Conservation (phyloP, 257 asterid genomes). For the Verbascum thapsus region DNA sequence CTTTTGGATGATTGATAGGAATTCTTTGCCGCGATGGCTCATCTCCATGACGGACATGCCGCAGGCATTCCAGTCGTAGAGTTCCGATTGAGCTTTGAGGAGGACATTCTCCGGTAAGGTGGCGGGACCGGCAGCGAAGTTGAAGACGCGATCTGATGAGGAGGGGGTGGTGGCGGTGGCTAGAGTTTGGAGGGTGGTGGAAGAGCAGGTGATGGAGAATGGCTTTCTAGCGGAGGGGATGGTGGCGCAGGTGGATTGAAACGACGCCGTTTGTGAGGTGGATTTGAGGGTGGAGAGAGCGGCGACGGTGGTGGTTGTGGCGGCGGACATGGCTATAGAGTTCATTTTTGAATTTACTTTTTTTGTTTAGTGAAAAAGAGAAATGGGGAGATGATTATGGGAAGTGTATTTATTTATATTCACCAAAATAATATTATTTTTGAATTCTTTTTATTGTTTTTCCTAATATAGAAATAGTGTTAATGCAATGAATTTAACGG, state of each 20-base stretch:
- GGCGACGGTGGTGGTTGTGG: slow-evolving; percentile 44
- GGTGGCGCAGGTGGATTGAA: slow-evolving; percentile 28
- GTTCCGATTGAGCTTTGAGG: slow-evolving; percentile 81
- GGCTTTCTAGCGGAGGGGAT: no score
- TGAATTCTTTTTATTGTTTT: no score
- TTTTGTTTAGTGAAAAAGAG: no score
- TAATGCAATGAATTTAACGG: no score
- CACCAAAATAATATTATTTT: no score
- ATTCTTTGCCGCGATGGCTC: slow-evolving; percentile 97
- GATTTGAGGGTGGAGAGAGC: slow-evolving; percentile 43
- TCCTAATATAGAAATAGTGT: no score
- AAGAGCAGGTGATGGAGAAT: slow-evolving; percentile 53
- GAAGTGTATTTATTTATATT: no score
- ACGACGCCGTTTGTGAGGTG: slow-evolving; percentile 48
- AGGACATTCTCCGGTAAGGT: slow-evolving; percentile 86
- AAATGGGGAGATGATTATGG: no score
- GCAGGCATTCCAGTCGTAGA: slow-evolving; percentile 75
- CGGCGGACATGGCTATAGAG: slow-evolving; percentile 38
- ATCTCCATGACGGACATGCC: slow-evolving; percentile 99
- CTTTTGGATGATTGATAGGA: slow-evolving; percentile 78
- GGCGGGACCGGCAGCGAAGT: slow-evolving; percentile 98
- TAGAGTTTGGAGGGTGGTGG: slow-evolving; percentile 47
- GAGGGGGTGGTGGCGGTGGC: slow-evolving; percentile 37
- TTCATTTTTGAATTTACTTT: no score
- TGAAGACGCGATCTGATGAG: slow-evolving; percentile 78